These are phyloP conservation scores for Globisporangium cylindrosporum DNA, from an alignment of 352 stramenopile species.

Conservation along the genomic window DNA sequence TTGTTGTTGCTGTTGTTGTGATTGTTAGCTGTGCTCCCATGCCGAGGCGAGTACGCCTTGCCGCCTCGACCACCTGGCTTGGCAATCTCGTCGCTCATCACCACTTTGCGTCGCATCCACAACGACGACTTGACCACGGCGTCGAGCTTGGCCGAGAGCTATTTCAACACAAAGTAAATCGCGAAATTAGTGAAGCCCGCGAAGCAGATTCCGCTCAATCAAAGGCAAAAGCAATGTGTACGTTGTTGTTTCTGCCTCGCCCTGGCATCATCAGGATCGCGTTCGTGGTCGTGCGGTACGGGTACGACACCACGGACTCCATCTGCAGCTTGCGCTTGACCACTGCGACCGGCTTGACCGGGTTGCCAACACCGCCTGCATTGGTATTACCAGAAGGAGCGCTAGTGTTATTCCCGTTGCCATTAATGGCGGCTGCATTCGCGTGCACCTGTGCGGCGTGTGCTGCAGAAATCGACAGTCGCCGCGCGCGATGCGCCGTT, in stretches of 20 bases:
- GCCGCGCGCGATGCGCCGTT: conserved; percentile 15
- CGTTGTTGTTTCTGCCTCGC: conserved; percentile 27
- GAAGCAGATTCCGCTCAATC: background rate
- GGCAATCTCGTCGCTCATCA: conserved; percentile 38
- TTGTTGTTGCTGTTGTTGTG: background rate
- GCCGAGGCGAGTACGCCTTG: conserved; percentile 18
- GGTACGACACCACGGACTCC: conserved; percentile 9
- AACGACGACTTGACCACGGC: conserved; percentile 50
- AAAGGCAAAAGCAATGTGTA: background rate
- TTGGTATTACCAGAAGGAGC: conserved; percentile 4
- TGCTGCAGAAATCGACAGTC: conserved; percentile 19
- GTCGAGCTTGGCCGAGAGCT: conserved; percentile 62
- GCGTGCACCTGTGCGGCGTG: conserved; percentile 22
- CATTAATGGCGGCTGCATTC: background rate
- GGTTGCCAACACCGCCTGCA: background rate
- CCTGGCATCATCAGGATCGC: conserved; percentile 15
- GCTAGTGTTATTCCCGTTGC: conserved; percentile 5
- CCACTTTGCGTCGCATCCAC: conserved; percentile 56
- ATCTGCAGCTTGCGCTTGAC: conserved; percentile 22
- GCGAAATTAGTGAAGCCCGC: background rate
- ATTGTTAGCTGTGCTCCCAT: conserved; percentile 4
- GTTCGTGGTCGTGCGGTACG: conserved; percentile 9
- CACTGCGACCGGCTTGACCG: background rate
- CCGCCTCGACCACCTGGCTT: conserved; percentile 22
- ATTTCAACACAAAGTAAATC: background rate